Base-by-base conservation (phyloP, 495 filamentous ascomycete genomes). In the Aspergillus mulundensis region DNA sequence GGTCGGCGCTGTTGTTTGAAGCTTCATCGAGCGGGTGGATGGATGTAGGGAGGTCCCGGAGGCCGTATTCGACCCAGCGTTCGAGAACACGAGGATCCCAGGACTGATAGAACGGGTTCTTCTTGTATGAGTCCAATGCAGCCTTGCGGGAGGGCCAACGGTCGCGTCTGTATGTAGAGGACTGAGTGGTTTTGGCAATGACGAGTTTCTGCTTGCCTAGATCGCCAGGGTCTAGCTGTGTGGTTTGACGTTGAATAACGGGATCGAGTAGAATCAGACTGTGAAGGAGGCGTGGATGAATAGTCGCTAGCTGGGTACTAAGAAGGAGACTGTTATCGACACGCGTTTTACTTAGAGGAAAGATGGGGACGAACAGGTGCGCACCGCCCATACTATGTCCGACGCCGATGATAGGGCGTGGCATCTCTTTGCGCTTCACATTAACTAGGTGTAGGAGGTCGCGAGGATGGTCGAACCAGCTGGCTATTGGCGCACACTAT, bases 381-480 rank as follows among this genome's bases (percentile, higher is more conserved):
- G 80, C 81, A 56, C 81, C 92, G 60, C 94, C 94, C 78, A 91
- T 87, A 66, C 88, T 93, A 71, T 98, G 94, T 19, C 94, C 94
- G 3, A 98, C 67, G 25, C 92, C 94, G 54, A 97, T 72, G n/a
- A 97, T 71, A 5, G 94, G 93, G 11, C 89, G 87, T 3, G 88
- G 85, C 89, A 97, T 95, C 54, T 89, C 70, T 7, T 77, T 70
- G 28, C 90, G 88, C 71, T 96, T 92, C 41, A 81, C 75, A 70
- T 96, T 97, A 71, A 94, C 79, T 65, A 96, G 79, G 61, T 90
- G 83, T n/a, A 95, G 79, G 11, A 97, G 80, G 70, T 98, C 94
- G 45, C 94, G 82, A 16, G 89, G 70, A 69, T 95, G 84, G 71
- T 98, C 94, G 47, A 83, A 77, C 94, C 94, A 98, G 60, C 77